phyloP scores from a whole-genome alignment of 495 filamentous ascomycete genomes.

The Hypoxylon crocopeplum region DNA sequence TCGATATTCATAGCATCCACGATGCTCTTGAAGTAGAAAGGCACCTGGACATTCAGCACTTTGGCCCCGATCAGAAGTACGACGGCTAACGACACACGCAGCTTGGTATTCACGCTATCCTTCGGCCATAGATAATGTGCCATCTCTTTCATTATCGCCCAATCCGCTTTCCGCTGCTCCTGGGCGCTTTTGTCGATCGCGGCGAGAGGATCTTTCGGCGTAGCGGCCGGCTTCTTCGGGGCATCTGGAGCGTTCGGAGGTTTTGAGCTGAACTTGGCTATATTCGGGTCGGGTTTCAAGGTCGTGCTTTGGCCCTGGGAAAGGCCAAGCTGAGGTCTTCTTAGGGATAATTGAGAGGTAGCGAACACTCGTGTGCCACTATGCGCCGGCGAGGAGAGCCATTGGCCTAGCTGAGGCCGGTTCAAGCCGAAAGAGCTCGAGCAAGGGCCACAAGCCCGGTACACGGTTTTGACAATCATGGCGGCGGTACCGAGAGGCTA shows the following conservation, averaged over 20 bases:
- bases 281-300: background rate
- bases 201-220: conserved; percentile 48
- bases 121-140: conserved; percentile 96
- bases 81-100: conserved; percentile 82
- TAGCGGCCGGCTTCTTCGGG: conserved; percentile 22
- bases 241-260: no score
- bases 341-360: conserved; percentile 17
- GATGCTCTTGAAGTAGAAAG: conserved; percentile 98
- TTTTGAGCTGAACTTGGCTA: conserved; percentile 10
- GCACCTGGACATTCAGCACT: conserved; percentile 94
- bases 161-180: conserved; percentile 94
- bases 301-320: background rate
- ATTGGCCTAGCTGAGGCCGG: conserved; percentile 19
- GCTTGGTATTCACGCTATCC: conserved; percentile 75
- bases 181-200: conserved; percentile 65
- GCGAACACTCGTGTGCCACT: conserved; percentile 16
- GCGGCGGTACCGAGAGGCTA: background rate
- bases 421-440: conserved; percentile 22
- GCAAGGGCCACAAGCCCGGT: conserved; percentile 18
- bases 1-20: conserved; percentile 98
- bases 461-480: conserved; percentile 28
- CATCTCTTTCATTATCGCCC: conserved; percentile 99
- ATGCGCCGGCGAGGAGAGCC: conserved; percentile 14
- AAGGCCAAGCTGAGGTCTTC: conserved; percentile 2
- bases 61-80: conserved; percentile 88